These are phyloP conservation scores for Termitomyces bulborhizus DNA, from an alignment of 768 basidiomycete species.

Conservation along the genomic window DNA sequence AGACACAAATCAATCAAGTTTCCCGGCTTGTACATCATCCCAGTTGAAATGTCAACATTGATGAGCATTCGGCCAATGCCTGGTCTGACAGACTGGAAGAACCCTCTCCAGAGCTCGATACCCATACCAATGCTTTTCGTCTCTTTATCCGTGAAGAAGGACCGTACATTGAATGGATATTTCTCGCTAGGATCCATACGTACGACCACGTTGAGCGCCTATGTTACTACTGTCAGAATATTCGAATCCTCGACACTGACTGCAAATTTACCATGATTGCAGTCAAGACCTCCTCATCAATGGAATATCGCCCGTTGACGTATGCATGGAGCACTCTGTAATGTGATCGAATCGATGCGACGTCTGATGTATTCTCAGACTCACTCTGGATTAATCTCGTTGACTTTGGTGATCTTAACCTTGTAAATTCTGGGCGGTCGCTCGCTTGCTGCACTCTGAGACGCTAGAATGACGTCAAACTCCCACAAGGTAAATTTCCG, in stretches of 20 bases:
- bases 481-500: not conserved
- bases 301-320: constrained; percentile 55
- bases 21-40: constrained; percentile 68
- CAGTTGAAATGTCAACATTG: constrained; percentile 76
- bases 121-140: constrained; percentile 51
- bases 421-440: constrained; percentile 45
- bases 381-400: constrained; percentile 44
- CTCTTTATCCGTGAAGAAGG: constrained; percentile 62
- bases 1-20: constrained; percentile 51
- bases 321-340: constrained; percentile 58
- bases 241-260: not conserved
- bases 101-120: constrained; percentile 70
- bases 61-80: constrained; percentile 56
- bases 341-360: not conserved
- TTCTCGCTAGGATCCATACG: constrained; percentile 66
- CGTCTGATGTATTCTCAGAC: not conserved
- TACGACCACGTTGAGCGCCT: constrained; percentile 73
- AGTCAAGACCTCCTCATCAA: constrained; percentile 56
- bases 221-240: not conserved
- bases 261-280: constrained; percentile 48
- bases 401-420: constrained; percentile 49
- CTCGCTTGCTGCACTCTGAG: constrained; percentile 32
- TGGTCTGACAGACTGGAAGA: constrained; percentile 75
- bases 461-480: constrained; percentile 21
- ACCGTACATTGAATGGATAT: constrained; percentile 68